These are phyloP conservation scores for Botrytis paeoniae DNA, from an alignment of 2,329 filamentous ascomycete genomes.

Conservation along the genomic window DNA sequence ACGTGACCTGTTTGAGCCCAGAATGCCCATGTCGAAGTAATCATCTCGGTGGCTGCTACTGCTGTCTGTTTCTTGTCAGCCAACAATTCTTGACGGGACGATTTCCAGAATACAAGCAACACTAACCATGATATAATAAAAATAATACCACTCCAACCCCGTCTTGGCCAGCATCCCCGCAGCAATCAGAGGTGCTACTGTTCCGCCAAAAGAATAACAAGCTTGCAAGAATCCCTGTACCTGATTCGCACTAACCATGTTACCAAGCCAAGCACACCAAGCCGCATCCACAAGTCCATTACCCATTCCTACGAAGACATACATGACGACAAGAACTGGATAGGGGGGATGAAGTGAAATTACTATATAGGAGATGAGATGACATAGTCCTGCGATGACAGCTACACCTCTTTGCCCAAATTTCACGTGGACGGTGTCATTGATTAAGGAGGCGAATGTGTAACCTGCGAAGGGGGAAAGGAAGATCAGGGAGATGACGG, in stretches of 20 bases:
- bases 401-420: slow-evolving; percentile 59
- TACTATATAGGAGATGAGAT: slow-evolving; percentile 24
- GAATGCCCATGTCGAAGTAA: slow-evolving; percentile 54
- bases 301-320: slow-evolving; percentile 66
- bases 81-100: background rate
- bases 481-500: slow-evolving; percentile 64
- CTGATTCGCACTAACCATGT: slow-evolving; percentile 66
- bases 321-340: slow-evolving; percentile 61
- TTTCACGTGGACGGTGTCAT: slow-evolving; percentile 57
- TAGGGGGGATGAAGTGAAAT: slow-evolving; percentile 68
- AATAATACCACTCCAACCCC: slow-evolving; percentile 63
- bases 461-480: slow-evolving; percentile 66
- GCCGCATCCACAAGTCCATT: slow-evolving; percentile 64
- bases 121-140: slow-evolving; percentile 72
- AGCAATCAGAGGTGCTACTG: slow-evolving; percentile 53
- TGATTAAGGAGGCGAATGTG: slow-evolving; percentile 57
- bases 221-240: slow-evolving; percentile 71
- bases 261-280: slow-evolving; percentile 63
- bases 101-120: background rate
- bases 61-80: slow-evolving; percentile 43
- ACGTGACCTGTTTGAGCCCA: slow-evolving; percentile 57
- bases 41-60: slow-evolving; percentile 54
- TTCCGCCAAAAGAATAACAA: slow-evolving; percentile 69
- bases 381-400: slow-evolving; percentile 33
- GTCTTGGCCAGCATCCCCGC: slow-evolving; percentile 59